Percentiles rank a stretch among this genome's conserved stretches.
These are phyloP conservation scores for Lyophyllum semitale DNA, from an alignment of 768 basidiomycete species.

Conservation along the genomic window DNA sequence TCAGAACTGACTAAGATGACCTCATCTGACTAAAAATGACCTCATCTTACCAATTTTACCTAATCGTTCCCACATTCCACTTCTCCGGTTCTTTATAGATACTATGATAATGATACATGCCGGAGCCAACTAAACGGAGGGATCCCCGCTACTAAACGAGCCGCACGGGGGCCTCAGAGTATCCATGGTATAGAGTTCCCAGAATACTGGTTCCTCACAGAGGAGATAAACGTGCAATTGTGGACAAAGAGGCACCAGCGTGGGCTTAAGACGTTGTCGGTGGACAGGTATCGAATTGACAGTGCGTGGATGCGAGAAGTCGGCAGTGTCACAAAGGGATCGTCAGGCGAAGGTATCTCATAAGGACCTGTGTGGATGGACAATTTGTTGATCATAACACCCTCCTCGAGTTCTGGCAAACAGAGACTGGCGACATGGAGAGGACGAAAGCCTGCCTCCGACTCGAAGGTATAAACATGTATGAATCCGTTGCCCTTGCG, in stretches of 20 bases:
- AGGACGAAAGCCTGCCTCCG: not conserved
- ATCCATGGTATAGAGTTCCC: not conserved
- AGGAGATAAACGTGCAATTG: conserved; percentile 8
- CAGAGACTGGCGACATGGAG: conserved; percentile 11
- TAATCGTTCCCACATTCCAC: too few species aligned
- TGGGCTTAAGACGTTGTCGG: not conserved
- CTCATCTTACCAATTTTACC: too few species aligned
- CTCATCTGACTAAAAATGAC: not conserved
- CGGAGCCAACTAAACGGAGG: conserved; percentile 13
- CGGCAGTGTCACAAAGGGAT: conserved; percentile 22
- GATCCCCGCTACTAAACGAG: not conserved
- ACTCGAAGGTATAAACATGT: conserved; percentile 42
- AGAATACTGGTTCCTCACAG: conserved; percentile 8
- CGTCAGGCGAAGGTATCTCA: conserved; percentile 19
- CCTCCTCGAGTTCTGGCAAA: conserved; percentile 14
- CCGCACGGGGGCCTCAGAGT: not conserved
- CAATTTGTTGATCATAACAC: conserved; percentile 13
- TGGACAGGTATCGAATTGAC: conserved; percentile 3
- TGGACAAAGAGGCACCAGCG: conserved; percentile 10
- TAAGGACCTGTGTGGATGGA: conserved; percentile 35
- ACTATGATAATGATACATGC: too few species aligned
- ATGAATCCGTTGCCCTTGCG: conserved; percentile 33
- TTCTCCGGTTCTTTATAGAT: too few species aligned
- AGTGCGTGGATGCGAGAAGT: conserved; percentile 12
- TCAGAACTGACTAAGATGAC: not conserved